Evolutionary conservation across 352 stramenopile species (phyloP), one percentile per base, ranked within the genome.

Genomic region (Phytopythium oedochilum): DNA sequence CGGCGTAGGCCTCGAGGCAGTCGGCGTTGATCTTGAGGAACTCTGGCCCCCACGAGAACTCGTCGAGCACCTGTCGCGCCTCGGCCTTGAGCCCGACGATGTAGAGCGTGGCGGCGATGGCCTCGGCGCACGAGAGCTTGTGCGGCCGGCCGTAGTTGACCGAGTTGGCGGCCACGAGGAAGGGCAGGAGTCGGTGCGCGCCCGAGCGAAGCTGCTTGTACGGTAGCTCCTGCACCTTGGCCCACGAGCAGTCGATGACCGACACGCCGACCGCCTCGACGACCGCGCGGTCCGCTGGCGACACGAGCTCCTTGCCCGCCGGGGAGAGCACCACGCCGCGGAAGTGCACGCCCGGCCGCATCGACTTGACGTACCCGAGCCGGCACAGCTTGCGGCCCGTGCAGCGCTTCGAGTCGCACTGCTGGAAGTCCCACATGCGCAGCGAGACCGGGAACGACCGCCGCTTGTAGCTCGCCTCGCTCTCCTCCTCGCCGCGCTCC

Each of bases 191-290:
- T 22, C 97, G 94, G 70, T 99, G 96, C 63, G 97, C 78, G 25
- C 94, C 92, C 17, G 87, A 90, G 43, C 91, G 86, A 70, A 99
- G 87, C 67, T 98, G 88, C 38, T 89, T 76, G 66, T 98, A 98
- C 14, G 96, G 96, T 42, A 99, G 87, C 66, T 98, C 96, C 60
- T 97, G 85, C 22, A 99, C 75, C 49, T 96, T 84, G 34, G 94
- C 95, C 97, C 97, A 99, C n/a, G 92, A 98, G 71, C 97, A 99
- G 70, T 99, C 96, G 64, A 99, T 98, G 25, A 97, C 92, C 25
- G 89, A 97, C 55, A 98, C 90, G 52, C 96, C 96, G 25, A 90
- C 73, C 22, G 72, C 73, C 46, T 86, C 69, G 11, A 98, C 72
- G 11, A 91, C 73, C 5, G 63, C 68, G 9, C 66, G 57, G 73